These are phyloP conservation scores for Pinus albicaulis DNA, from an alignment of 75 land plant species.

Conservation along the genomic window DNA sequence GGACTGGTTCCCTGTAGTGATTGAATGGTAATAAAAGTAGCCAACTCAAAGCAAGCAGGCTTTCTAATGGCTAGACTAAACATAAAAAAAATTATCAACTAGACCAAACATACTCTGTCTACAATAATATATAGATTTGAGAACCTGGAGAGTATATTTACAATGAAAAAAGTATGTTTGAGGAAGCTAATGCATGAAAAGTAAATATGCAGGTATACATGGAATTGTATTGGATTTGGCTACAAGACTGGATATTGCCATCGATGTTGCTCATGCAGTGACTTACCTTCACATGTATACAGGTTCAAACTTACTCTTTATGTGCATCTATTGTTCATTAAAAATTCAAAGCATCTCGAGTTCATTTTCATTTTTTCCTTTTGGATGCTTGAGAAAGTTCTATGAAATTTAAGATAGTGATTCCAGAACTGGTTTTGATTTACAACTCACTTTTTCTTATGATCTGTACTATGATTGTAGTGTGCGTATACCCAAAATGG, in stretches of 20 bases:
- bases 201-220: slow-evolving; percentile 39
- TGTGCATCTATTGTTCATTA: neutral
- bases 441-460: too few relatives aligned
- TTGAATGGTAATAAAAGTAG: neutral
- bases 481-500: too few relatives aligned
- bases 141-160: too few relatives aligned
- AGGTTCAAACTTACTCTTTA: slow-evolving; percentile 24
- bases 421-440: too few relatives aligned
- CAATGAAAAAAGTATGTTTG: too few relatives aligned
- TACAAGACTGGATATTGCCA: slow-evolving; percentile 76
- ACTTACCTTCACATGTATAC: slow-evolving; percentile 94
- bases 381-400: too few relatives aligned
- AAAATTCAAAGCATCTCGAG: neutral
- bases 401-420: too few relatives aligned
- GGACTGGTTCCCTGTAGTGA: neutral
- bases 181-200: neutral
- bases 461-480: too few relatives aligned
- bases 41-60: neutral
- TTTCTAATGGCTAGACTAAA: too few relatives aligned
- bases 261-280: slow-evolving; percentile 91
- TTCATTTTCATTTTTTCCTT: neutral
- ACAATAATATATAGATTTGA: too few relatives aligned
- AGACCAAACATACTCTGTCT: too few relatives aligned
- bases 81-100: too few relatives aligned
- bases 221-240: slow-evolving; percentile 70